Base-by-base conservation (phyloP, 2,329 filamentous ascomycete genomes). In the Pseudodiploospora longispora region DNA sequence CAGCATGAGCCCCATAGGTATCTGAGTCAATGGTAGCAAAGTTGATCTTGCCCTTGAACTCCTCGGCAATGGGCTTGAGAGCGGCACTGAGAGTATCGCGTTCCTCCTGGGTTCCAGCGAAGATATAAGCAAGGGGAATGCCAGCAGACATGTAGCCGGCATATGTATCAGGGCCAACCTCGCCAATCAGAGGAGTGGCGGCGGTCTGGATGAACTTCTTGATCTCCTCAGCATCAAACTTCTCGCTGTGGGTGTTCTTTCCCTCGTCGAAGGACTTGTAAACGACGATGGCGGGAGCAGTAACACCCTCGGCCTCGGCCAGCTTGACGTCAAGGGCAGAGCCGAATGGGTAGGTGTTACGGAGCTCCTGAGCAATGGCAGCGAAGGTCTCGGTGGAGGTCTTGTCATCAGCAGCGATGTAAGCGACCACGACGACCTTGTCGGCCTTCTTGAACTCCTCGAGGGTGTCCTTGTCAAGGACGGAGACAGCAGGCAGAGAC, bases 241-340 rank as follows among this genome's bases (percentile, higher is more conserved):
- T 83, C 55, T 88, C 59, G 19, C 78, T 73, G 73, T 86, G 95
- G 57, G 83, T 74, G 58, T 82, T 80, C 80, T 95, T 96, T 72
- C 90, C 89, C 74, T 97, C 91, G 62, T 98, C 93, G 60, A 97
- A 98, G 48, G 83, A 77, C 80, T 98, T 97, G 84, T 97, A 97
- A 47, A 98, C 80, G 52, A 96, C 87, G 53, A 98, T 73, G 46
- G 85, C 82, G 52, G 93, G 93, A 60, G 85, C 80, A 65, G 83
- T 85, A 64, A 95, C 87, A 55, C 86, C 90, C 74, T 95, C 93
- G 40, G 86, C 83, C 77, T 95, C 83, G 59, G 93, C 89, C 53
- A 97, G 72, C 45, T 76, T 80, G 50, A 83, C 83, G 61, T 97
- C 93, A 65, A 78, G 87, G 66, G 84, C 85, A 50, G 86, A 83